Percentiles rank a stretch among this genome's conserved stretches.
phyloP scores from a whole-genome alignment of 768 basidiomycete species.

The Kondoa subrosea region DNA sequence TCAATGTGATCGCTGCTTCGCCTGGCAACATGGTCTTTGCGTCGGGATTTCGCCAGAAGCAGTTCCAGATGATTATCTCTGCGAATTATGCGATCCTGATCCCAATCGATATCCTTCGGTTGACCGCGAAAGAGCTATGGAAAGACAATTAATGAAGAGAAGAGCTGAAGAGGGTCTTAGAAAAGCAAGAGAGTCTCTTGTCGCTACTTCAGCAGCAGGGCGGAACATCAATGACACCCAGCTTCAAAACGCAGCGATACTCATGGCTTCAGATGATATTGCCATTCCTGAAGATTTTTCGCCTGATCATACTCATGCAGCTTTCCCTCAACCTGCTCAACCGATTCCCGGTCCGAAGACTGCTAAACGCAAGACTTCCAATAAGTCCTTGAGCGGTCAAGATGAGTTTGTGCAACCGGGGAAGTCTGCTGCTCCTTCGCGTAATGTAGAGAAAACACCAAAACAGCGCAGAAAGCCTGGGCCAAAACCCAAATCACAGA shows the following conservation, averaged over 20 bases:
- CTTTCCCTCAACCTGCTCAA: background rate
- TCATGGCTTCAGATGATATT: conserved; percentile 27
- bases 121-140: conserved; percentile 6
- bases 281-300: conserved; percentile 18
- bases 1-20: conserved; percentile 61
- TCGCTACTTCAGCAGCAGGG: background rate
- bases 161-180: conserved; percentile 38
- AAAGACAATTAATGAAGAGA: conserved; percentile 38
- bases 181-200: conserved; percentile 15
- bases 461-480: background rate
- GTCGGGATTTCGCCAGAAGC: conserved; percentile 31
- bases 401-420: background rate
- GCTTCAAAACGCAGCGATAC: background rate
- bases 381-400: background rate
- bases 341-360: background rate
- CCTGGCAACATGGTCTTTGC: conserved; percentile 73
- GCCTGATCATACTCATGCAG: background rate
- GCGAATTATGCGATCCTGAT: conserved; percentile 48
- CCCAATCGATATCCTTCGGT: background rate
- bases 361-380: background rate
- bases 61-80: conserved; percentile 60
- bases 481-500: background rate
- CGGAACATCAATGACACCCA: background rate
- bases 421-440: background rate
- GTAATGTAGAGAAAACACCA: background rate